Evolutionary conservation across 768 basidiomycete genomes (phyloP).

Genomic region (Mycena galericulata): DNA sequence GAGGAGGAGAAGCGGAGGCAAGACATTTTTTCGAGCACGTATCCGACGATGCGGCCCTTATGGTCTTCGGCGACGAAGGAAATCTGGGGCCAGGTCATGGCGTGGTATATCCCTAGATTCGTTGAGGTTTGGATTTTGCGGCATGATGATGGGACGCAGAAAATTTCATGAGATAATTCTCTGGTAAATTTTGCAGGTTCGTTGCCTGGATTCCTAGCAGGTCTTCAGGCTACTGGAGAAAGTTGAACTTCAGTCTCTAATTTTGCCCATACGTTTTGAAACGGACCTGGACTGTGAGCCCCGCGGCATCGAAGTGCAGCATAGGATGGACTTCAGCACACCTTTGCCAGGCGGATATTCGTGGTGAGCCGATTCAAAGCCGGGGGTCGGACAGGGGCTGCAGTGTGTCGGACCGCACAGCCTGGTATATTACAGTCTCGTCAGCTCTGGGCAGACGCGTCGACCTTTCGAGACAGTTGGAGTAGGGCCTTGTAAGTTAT

Average conservation of each 20-base stretch:
- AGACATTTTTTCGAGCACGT: conserved; percentile 96
- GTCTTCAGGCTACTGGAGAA: conserved; percentile 77
- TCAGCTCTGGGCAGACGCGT: too few species aligned
- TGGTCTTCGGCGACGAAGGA: conserved; percentile 94
- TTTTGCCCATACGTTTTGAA: conserved; percentile 17
- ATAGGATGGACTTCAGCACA: conserved; percentile 39
- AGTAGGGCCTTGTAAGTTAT: too few species aligned
- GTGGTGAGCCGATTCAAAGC: too few species aligned
- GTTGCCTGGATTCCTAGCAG: conserved; percentile 93
- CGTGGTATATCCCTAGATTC: conserved; percentile 84
- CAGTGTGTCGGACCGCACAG: too few species aligned
- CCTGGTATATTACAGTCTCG: too few species aligned
- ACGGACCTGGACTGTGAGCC: conserved; percentile 27
- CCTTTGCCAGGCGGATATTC: conserved; percentile 66
- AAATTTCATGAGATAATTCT: conserved; percentile 89
- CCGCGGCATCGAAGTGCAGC: conserved; percentile 5
- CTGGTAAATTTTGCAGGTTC: conserved; percentile 93
- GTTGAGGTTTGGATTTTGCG: not conserved
- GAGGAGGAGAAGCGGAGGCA: conserved; percentile 35
- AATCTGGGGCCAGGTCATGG: conserved; percentile 92
- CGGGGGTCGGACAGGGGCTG: too few species aligned
- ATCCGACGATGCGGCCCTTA: conserved; percentile 91
- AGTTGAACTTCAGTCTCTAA: not conserved
- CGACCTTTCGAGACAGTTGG: too few species aligned
- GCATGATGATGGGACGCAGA: conserved; percentile 56